Evolutionary conservation across 441 rosid genomes (phyloP), one percentile per base, ranked within the genome.

Genomic region (Viola pubescens): DNA sequence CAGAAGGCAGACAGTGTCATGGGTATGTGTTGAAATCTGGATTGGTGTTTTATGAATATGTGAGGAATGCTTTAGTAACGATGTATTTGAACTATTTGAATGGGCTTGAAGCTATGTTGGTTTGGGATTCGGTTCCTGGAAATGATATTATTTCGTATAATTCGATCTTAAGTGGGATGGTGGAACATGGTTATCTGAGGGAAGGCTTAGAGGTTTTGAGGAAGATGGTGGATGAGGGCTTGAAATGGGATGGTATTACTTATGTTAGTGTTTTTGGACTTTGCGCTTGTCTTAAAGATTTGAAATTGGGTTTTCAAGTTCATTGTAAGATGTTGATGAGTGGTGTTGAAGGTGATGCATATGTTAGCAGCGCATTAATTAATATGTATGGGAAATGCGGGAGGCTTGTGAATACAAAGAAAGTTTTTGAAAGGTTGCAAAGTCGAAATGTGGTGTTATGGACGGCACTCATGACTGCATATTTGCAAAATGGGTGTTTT

Each of bases 381-480:
- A 87, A 79, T 60, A 82, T 83, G 91, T 89, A 89, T 40, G 95
- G 92, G 5, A 85, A 79, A 72, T 83, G 90, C 59, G 81, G 91
- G 42, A 60, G 74, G 34, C 53, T 64, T 63, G 13, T 55, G 10
- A 70, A 64, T 48, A 87, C 94, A 9, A 77, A 68, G 65, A 81
- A 65, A 70, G 75, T 81, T 74, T 91, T 82, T 68, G 72, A 79
- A 46, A 10, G 64, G 45, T 65, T 80, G 46, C 59, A 56, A 41
- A 46, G 58, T 64, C 73, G 57, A 40, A 88, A 85, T 48, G 81
- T 85, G 62, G 85, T 85, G 59, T 62, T 83, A 16, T 82, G 82
- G 83, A 86, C 95, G 34, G 74, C 91, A 8, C 61, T 79, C 56
- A 72, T 85, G 78, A 75, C 83, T 53, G 88, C 82, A 47, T 80